Conservation (phyloP, 495 filamentous ascomycete species). For the Talaromyces nanjingensis region DNA sequence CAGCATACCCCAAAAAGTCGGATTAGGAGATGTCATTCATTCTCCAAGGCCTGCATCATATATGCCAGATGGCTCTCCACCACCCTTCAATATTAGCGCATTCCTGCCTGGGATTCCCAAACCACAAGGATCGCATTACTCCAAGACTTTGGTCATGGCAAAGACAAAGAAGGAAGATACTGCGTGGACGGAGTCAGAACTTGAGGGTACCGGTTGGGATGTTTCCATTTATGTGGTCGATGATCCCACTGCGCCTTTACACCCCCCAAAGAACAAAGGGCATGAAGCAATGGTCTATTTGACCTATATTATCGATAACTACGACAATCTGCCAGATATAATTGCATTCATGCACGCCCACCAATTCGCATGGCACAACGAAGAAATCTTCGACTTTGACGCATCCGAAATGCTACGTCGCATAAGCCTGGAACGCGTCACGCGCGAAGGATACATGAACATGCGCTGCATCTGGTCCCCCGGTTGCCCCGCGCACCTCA, state of each 20-base stretch:
- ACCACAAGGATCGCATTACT: conserved; percentile 35
- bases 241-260: conserved; percentile 49
- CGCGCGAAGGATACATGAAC: conserved; percentile 58
- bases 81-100: conserved; percentile 6
- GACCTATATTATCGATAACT: conserved; percentile 66
- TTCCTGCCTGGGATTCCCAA: conserved; percentile 36
- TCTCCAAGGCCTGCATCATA: conserved; percentile 8
- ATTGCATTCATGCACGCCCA: conserved; percentile 66
- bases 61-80: conserved; percentile 14
- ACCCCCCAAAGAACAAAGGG: conserved; percentile 67
- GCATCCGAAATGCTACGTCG: conserved; percentile 46
- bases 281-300: conserved; percentile 73
- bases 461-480: conserved; percentile 54
- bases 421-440: conserved; percentile 46
- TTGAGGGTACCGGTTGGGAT: conserved; percentile 48
- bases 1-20: conserved; percentile 27
- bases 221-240: conserved; percentile 60
- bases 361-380: conserved; percentile 61
- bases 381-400: conserved; percentile 42
- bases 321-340: conserved; percentile 60
- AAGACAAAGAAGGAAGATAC: conserved; percentile 49
- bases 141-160: conserved; percentile 51
- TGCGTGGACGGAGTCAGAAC: conserved; percentile 54
- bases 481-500: conserved; percentile 61
- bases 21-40: conserved; percentile 27